Base-by-base conservation (phyloP, 768 basidiomycete species). In the Naganishia kalamii region DNA sequence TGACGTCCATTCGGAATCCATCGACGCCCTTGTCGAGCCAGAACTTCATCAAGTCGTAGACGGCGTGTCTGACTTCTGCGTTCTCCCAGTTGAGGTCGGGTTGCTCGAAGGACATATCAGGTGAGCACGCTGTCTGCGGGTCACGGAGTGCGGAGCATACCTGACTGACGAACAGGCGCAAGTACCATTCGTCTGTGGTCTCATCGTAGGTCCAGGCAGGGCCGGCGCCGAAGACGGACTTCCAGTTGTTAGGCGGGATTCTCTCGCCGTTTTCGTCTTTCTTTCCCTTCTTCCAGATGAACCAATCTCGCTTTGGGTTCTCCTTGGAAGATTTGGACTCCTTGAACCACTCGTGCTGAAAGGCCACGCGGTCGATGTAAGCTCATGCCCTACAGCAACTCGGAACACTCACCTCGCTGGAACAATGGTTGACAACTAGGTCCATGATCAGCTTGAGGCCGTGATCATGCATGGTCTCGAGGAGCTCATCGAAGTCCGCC, bases 51-150 rank as follows among this genome's bases (percentile, higher is more conserved):
- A 85, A 72, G 35, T 86, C 84, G 77, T 81, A 86, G 10, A 75
- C 69, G 21, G 68, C 70, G 19, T 73, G 54, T 23, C 75, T 49
- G 7, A 87, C 83, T 7, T 82, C 81, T 0, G 82, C 81, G 68
- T 88, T 86, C 57, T 88, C 86, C 87, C 87, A 89, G 72, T 90
- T 88, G 17, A 89, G 75, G 72, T 89, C 88, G 0, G 87, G 88
- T 78, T 88, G 87, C 70, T 87, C 83, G 10, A 50, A 19, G 37
- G n/a, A 51, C 25, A 32, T 4, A 10, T 17, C 7, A 12, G 10
- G 30, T 7, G 6, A 40, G 5, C 23, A 61, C 7, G 17, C 17
- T n/a, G 48, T n/a, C 13, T 32, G 30, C 11, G n/a, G 35, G 8
- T n/a, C 25, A 3, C 4, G 25, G 3, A 35, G 7, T 6, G 2